Evolutionary conservation across 2,329 filamentous ascomycete genomes (phyloP).

Genomic region (Penicillium sp.): DNA sequence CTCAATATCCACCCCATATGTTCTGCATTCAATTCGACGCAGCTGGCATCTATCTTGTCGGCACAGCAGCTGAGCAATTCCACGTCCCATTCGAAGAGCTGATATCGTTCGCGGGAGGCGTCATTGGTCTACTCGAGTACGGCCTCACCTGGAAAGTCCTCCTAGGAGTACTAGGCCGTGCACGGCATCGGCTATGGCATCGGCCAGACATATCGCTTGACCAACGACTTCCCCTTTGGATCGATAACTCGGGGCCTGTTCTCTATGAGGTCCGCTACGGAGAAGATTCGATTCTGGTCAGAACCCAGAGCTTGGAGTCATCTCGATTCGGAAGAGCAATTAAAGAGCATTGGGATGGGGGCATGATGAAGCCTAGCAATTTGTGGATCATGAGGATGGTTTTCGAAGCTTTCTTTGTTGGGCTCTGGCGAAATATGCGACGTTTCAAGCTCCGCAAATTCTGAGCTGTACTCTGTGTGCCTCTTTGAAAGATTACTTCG

Average conservation of each 20-base stretch:
- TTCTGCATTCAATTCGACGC: constrained; percentile 22
- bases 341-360: constrained; percentile 18
- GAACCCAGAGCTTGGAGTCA: constrained; percentile 12
- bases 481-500: neutral
- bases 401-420: constrained; percentile 15
- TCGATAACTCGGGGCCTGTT: constrained; percentile 19
- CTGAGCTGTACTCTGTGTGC: neutral
- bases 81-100: constrained; percentile 22
- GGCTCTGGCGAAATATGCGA: constrained; percentile 12
- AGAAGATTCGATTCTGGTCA: constrained; percentile 11
- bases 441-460: constrained; percentile 4
- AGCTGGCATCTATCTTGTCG: constrained; percentile 21
- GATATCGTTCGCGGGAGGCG: constrained; percentile 15
- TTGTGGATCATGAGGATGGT: constrained; percentile 9
- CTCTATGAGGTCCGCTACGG: constrained; percentile 19
- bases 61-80: constrained; percentile 17
- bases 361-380: constrained; percentile 3
- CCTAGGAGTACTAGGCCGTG: constrained; percentile 6
- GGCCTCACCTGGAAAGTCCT: constrained; percentile 18
- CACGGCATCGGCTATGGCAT: constrained; percentile 15
- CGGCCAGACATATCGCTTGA: constrained; percentile 4
- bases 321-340: constrained; percentile 16
- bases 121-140: constrained; percentile 21
- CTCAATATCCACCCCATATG: constrained; percentile 1
- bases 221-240: constrained; percentile 13